Conservation (phyloP, 305 asterid genomes). For the Fraxinus nigra region DNA sequence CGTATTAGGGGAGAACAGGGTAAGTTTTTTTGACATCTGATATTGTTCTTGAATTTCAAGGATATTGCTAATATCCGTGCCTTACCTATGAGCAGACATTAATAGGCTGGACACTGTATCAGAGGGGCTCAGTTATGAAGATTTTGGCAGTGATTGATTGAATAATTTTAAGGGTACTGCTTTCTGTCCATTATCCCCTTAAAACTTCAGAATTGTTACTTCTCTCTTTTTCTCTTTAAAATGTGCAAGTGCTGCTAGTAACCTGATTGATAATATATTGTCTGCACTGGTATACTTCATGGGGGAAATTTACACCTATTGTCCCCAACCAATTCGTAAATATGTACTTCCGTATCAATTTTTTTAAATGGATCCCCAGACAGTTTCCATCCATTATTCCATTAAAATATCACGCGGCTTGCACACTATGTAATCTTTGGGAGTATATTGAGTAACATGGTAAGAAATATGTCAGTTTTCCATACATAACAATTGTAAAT, state of each 20-base stretch:
- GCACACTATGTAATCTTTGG: neutral
- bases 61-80: constrained; percentile 5
- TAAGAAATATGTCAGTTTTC: neutral
- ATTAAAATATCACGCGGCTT: neutral
- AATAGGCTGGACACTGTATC: constrained; percentile 48
- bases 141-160: constrained; percentile 45
- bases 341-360: neutral
- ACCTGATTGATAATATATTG: neutral
- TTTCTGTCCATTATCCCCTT: neutral
- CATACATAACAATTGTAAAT: neutral
- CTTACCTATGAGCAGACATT: constrained; percentile 35
- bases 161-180: constrained; percentile 23
- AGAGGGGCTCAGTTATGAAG: constrained; percentile 47
- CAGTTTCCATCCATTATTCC: neutral
- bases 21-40: constrained; percentile 20
- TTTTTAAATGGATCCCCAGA: neutral
- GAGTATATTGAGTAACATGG: neutral
- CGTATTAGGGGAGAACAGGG: constrained; percentile 54
- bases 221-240: neutral
- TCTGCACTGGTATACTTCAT: neutral
- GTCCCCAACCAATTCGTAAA: neutral
- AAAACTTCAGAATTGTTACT: neutral
- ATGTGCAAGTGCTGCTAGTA: neutral
- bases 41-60: neutral
- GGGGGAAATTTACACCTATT: neutral